Conservation (phyloP, 805 yeast genomes). For the Zygosaccharomyces bisporus region DNA sequence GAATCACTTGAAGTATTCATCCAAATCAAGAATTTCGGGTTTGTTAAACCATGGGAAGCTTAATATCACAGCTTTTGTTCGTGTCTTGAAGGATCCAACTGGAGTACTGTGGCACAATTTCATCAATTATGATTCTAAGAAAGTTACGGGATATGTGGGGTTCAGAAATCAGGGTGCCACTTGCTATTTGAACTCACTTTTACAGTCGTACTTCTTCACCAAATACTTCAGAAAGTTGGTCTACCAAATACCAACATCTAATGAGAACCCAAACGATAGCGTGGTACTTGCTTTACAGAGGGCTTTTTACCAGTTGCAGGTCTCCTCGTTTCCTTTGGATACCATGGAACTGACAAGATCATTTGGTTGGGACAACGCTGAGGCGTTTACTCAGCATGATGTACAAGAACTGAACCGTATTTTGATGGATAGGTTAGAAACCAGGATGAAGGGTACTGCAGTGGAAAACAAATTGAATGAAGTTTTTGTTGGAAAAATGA, state of each 20-base stretch:
- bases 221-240: slow-evolving; percentile 78
- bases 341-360: slow-evolving; percentile 84
- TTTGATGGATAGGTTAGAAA: slow-evolving; percentile 88
- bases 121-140: slow-evolving; percentile 77
- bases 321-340: slow-evolving; percentile 71
- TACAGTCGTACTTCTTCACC: slow-evolving; percentile 89
- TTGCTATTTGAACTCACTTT: slow-evolving; percentile 86
- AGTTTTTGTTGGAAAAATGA: slow-evolving; percentile 95
- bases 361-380: slow-evolving; percentile 96
- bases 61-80: slow-evolving; percentile 72
- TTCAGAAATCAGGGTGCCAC: slow-evolving; percentile 97
- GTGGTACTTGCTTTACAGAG: slow-evolving; percentile 87
- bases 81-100: slow-evolving; percentile 81
- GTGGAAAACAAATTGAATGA: slow-evolving; percentile 74
- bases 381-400: slow-evolving; percentile 96
- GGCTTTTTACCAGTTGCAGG: slow-evolving; percentile 74
- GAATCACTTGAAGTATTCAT: slow-evolving; percentile 43
- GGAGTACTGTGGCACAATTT: slow-evolving; percentile 94
- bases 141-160: slow-evolving; percentile 87
- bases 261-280: slow-evolving; percentile 48
- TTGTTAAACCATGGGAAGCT: slow-evolving; percentile 51
- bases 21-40: slow-evolving; percentile 38
- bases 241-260: slow-evolving; percentile 80
- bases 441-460: slow-evolving; percentile 82
- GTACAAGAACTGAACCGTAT: slow-evolving; percentile 95